These are phyloP conservation scores for Candida smagusa DNA, from an alignment of 1,139 yeast species.

Conservation along the genomic window DNA sequence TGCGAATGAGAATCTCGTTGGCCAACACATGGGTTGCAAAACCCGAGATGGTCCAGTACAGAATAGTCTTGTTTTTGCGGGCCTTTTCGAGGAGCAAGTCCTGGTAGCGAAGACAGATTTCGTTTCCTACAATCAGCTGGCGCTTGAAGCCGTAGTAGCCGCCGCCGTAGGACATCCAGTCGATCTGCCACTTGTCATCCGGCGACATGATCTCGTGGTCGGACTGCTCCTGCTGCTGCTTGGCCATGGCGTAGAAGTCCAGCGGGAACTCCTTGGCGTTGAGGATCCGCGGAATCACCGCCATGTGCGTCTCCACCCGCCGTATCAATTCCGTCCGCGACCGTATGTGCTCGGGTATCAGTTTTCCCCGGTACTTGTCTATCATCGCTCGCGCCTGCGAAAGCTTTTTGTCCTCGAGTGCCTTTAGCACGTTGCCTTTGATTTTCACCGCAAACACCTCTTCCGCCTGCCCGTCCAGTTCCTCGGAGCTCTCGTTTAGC, in stretches of 20 bases:
- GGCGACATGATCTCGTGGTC: conserved; percentile 43
- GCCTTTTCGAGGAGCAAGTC: conserved; percentile 24
- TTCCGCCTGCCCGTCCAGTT: conserved; percentile 1
- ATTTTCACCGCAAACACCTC: conserved; percentile 7
- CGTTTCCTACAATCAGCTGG: conserved; percentile 47
- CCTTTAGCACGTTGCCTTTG: conserved; percentile 11
- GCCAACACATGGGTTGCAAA: conserved; percentile 60
- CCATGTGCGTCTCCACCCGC: conserved; percentile 27
- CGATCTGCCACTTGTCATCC: conserved; percentile 44
- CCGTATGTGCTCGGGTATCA: conserved; percentile 26
- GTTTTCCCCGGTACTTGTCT: conserved; percentile 18
- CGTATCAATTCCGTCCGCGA: conserved; percentile 21
- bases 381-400: conserved; percentile 14
- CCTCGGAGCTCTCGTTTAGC: neutral
- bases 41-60: conserved; percentile 59
- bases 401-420: conserved; percentile 13
- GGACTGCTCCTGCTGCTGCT: conserved; percentile 33
- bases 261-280: conserved; percentile 41
- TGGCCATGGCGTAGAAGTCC: conserved; percentile 48
- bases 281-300: conserved; percentile 40
- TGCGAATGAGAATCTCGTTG: conserved; percentile 55
- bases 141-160: conserved; percentile 64
- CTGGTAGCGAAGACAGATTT: conserved; percentile 27
- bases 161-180: conserved; percentile 48
- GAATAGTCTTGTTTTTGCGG: conserved; percentile 39